Base-by-base conservation (phyloP, 805 yeast genomes). In the Torulaspora microellipsoides region DNA sequence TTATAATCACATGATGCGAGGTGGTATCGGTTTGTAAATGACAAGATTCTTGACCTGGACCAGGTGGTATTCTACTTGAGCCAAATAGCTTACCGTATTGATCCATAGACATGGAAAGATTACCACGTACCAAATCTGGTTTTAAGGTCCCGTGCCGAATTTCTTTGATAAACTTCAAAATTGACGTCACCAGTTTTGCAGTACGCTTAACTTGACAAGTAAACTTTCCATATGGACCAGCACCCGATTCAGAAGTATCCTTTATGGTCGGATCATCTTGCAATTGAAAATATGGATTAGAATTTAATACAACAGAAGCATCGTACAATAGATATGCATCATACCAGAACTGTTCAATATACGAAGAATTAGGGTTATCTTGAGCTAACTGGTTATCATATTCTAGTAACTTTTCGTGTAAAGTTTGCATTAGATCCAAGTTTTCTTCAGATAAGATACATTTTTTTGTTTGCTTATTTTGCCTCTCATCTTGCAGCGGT, bases 261-360 rank as follows among this genome's bases (percentile, higher is more conserved):
- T 47, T 58, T 20, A 62, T 45, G 2, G 93, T 86, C 1, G 96
- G 95, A 56, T 89, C 96, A 59, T 89, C 96, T 62, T 89, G 95
- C 48, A 89, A 73, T 54, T 88, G 76, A 63, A 89, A 88, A 59
- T 86, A 89, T 0, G 97, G 97, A 58, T 89, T 89, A 54, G 89
- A 75, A 64, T 89, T 89, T 49, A 89, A 72, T n/a, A 89, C 97
- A 31, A 89, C 95, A 0, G 93, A 89, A 9, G 86, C 81, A 63
- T 89, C 96, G 62, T 85, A 86, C 62, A 82, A 82, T 52, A 89
- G 71, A 63, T 89, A 89, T 1, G 95, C 80, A 60, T 89, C 96
- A 64, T 78, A 89, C 96, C 96, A 89, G 63, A 89, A 89, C 64
- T 89, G 95, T 65, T 89, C 96, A 50, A 89, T 89, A 62, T 85